phyloP scores from a whole-genome alignment of 148 eudicot genomes.

The Chenopodium quinoa region DNA sequence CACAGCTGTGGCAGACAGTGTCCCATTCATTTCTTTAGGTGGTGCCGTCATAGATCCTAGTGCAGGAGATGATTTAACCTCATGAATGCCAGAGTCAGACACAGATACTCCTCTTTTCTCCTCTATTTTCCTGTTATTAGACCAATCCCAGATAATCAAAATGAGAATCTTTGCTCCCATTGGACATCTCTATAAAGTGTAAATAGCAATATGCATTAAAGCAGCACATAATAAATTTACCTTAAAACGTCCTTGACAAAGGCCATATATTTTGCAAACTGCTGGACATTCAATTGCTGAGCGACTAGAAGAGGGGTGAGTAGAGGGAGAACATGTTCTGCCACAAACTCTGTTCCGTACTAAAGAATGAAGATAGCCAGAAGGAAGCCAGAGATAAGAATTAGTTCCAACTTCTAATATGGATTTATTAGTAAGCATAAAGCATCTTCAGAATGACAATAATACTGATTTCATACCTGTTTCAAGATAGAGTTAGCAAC shows the following conservation, averaged over 20 bases:
- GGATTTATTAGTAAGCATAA: background rate
- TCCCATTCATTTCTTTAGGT: constrained; percentile 37
- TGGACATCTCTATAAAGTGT: background rate
- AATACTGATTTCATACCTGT: constrained; percentile 49
- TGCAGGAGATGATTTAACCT: constrained; percentile 43
- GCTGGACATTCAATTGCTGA: constrained; percentile 93
- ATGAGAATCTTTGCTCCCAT: background rate
- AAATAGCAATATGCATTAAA: background rate
- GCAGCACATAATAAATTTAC: constrained; percentile 32
- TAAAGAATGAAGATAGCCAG: constrained; percentile 38
- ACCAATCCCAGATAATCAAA: constrained; percentile 7
- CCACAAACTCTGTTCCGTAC: constrained; percentile 88
- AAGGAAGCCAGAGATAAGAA: constrained; percentile 15
- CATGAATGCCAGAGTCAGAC: constrained; percentile 60
- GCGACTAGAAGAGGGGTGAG: constrained; percentile 74
- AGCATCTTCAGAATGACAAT: constrained; percentile 3
- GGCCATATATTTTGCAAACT: constrained; percentile 93
- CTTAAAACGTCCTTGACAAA: constrained; percentile 87
- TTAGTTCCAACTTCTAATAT: background rate
- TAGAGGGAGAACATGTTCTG: constrained; percentile 85
- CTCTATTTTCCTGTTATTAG: constrained; percentile 70
- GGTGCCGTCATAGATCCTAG: constrained; percentile 32
- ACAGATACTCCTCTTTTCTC: constrained; percentile 87
- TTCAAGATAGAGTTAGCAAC: constrained; percentile 82
- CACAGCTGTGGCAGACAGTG: constrained; percentile 38